Base-by-base conservation (phyloP, 148 eudicot species). In the Suaeda aralocaspica region DNA sequence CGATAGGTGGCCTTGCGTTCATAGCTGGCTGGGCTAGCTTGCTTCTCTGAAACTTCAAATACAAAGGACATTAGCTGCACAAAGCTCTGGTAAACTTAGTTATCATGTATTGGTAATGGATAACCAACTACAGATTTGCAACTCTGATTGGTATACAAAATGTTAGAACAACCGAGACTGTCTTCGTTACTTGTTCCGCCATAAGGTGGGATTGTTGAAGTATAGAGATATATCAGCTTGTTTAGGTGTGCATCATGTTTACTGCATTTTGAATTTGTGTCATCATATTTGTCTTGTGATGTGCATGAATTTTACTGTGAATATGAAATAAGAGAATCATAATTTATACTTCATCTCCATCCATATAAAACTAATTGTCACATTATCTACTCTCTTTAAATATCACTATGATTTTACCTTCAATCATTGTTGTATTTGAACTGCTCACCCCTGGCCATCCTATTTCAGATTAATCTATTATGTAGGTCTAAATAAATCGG, bases 21-120 rank as follows among this genome's bases (percentile, higher is more conserved):
- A 87, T 90, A 56, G 95, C 82, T 72, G 96, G 90, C 28, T 93
- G 98, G 98, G 92, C 92, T 53, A 85, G 84, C 87, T 81, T 93
- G 78, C 81, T 93, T 50, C 87, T 93, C 72, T 92, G 64, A 77
- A 48, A 39, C 16, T 46, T 57, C 60, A 26, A 48, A 22, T 67
- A 46, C 31, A 60, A 49, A 28, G 53, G 28, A 15, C 22, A 26
- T 28, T 14, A 60, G 11, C 29, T 34, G 44, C 64, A 34, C 25
- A 52, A 21, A 11, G 22, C 24, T 52, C 12, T 21, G n/a, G 5
- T 13, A 28, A 58, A 1, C 62, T 29, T 9, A 12, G 31, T 4
- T 2, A 4, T 15, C 39, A 58, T 28, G 19, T 2, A 14, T 36
- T 11, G 39, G 9, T 58, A 58, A 58, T 31, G n/a, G 29, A 21